Percentiles rank a stretch among this genome's conserved stretches.
phyloP scores from a whole-genome alignment of 768 basidiomycete species.

The Brasilioporus rufonigricans region DNA sequence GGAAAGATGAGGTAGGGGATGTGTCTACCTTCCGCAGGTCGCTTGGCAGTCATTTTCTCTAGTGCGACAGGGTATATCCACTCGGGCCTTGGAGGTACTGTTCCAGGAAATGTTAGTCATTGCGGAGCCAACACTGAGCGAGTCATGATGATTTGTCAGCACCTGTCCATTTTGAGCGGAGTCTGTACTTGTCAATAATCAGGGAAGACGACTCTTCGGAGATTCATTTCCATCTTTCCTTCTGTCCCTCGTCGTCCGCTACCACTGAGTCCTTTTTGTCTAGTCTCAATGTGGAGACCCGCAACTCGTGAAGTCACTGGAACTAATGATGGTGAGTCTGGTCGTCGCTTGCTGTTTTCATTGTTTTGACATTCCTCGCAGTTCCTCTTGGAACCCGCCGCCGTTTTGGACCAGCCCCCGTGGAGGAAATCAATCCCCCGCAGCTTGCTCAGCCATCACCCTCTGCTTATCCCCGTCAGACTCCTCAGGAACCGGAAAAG shows the following conservation, averaged over 20 bases:
- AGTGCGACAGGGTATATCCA: not conserved
- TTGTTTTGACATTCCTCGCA: conserved; percentile 28
- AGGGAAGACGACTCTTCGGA: conserved; percentile 26
- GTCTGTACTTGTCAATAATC: conserved; percentile 26
- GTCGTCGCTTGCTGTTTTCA: not conserved
- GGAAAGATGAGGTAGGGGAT: not conserved
- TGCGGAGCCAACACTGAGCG: not conserved
- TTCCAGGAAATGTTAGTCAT: conserved; percentile 9
- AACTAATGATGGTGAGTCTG: conserved; percentile 82
- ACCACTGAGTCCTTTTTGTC: conserved; percentile 32
- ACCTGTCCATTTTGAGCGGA: conserved; percentile 32
- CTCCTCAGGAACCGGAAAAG: conserved; percentile 56
- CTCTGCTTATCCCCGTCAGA: conserved; percentile 75
- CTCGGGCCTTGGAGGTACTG: not conserved
- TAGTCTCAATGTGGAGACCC: conserved; percentile 76
- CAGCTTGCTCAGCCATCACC: conserved; percentile 87
- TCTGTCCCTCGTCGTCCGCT: conserved; percentile 12
- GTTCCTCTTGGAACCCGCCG: conserved; percentile 85
- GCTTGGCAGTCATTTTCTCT: conserved; percentile 37
- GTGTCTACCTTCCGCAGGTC: conserved; percentile 38
- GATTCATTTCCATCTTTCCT: conserved; percentile 32
- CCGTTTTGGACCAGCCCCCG: conserved; percentile 85
- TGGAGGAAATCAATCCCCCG: conserved; percentile 78
- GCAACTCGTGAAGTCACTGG: conserved; percentile 88
- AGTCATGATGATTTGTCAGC: conserved; percentile 27